Conservation (phyloP, 192 early-diverging fungal species). For the Chytriomyces sp. region DNA sequence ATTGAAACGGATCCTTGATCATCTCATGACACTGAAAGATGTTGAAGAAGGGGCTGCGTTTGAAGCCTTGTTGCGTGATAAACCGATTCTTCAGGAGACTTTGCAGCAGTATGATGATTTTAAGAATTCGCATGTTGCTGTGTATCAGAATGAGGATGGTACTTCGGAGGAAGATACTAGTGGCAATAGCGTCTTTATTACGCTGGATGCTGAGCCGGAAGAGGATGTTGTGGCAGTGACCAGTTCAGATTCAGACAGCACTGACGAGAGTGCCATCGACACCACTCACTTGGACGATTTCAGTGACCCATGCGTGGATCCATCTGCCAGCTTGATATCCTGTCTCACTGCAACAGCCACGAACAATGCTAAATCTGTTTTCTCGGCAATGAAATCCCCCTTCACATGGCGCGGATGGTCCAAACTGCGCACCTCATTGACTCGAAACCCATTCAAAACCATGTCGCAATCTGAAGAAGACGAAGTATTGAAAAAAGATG, state of each 20-base stretch:
- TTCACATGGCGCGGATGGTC: constrained; percentile 32
- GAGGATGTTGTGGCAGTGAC: constrained; percentile 9
- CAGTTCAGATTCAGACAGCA: not conserved
- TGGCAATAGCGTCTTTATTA: constrained; percentile 29
- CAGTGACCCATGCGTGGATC: constrained; percentile 32
- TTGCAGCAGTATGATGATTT: constrained; percentile 69
- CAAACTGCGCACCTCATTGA: not conserved
- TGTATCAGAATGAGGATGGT: constrained; percentile 18
- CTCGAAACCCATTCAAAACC: not conserved
- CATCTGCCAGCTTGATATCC: not conserved
- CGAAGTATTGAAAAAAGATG: constrained; percentile 24
- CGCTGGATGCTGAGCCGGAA: not conserved
- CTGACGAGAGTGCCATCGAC: not conserved
- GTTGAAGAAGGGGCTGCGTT: constrained; percentile 41
- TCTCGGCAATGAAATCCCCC: constrained; percentile 2
- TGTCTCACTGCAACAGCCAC: constrained; percentile 6
- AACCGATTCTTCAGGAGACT: constrained; percentile 55
- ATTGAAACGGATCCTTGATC: constrained; percentile 26
- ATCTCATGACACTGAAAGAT: constrained; percentile 11
- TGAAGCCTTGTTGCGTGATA: constrained; percentile 38
- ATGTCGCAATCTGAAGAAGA: constrained; percentile 26
- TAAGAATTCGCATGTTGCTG: constrained; percentile 26
- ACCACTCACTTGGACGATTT: not conserved
- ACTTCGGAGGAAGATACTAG: not conserved
- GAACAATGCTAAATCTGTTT: not conserved